Base-by-base conservation (phyloP, 805 yeast species). In the Pichia thaimueangensis region DNA sequence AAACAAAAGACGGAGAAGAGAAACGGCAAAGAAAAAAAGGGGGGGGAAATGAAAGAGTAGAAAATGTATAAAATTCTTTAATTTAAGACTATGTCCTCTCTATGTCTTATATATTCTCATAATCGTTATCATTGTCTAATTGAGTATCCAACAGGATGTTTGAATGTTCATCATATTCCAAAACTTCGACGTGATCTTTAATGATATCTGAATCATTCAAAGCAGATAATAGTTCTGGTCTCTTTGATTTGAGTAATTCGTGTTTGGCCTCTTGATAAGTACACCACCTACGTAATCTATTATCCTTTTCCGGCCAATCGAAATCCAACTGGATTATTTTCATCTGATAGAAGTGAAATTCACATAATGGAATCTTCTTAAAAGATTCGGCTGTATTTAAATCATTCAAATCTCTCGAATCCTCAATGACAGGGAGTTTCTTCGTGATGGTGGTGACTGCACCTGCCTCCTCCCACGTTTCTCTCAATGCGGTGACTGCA, bases 401-500 rank as follows among this genome's bases (percentile, higher is more conserved):
- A 11, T 32, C 22, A 11, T 11, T 13, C 24, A 22, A n/a, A 22
- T 38, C 13, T 29, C 30, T 13, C 13, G 39, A 4, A 40, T 89
- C 96, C 36, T 73, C 74, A 21, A 85, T 80, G 0, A 74, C 67
- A 0, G 91, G 94, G 32, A 91, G 64, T 45, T 70, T 69, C 31
- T 57, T 52, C 1, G 38, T 19, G 4, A 88, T 69, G 15, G 59
- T 64, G 7, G 97, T 96, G 28, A 73, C 74, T 20, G 85, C 85
- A 0, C 98, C 98, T 0, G 95, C 93, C 64, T 93, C 98, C 61
- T 93, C 98, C 98, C 98, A 93, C 0, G 95, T 86, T 58, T 93
- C 98, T 45, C 98, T 70, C 15, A 73, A 67, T 0, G 97, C 97
- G 5, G 85, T 65, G 4, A 64, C 41, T 13, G 55, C 48, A 48